Conservation (phyloP, 495 filamentous ascomycete genomes). For the Penicillium crystallinum region DNA sequence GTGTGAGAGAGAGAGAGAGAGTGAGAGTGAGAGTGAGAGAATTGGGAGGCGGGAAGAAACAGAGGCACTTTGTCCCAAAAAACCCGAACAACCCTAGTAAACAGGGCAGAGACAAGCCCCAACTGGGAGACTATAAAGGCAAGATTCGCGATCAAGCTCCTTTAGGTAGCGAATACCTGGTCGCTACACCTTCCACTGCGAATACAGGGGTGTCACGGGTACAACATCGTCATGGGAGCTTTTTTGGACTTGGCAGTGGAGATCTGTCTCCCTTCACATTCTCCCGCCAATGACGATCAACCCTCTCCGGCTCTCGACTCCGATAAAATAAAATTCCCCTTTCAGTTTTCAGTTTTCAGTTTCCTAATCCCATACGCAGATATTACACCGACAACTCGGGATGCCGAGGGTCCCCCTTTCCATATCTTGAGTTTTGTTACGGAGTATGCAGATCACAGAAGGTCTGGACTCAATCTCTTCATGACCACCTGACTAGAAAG, state of each 20-base stretch:
- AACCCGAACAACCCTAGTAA: too few relatives aligned
- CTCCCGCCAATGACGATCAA: constrained; percentile 33
- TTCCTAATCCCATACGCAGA: too few relatives aligned
- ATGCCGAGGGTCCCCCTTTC: background rate
- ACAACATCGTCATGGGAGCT: constrained; percentile 13
- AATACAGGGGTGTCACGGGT: constrained; percentile 6
- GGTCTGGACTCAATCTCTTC: constrained; percentile 21
- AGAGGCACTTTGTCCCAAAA: background rate
- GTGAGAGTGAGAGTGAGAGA: background rate
- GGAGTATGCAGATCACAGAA: background rate
- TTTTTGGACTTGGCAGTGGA: constrained; percentile 13
- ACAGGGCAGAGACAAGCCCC: too few relatives aligned
- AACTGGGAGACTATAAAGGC: too few relatives aligned
- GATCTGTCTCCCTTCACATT: constrained; percentile 14
- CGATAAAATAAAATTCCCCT: too few relatives aligned
- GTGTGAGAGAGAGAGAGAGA: constrained; percentile 20
- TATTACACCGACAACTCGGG: background rate
- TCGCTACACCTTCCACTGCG: constrained; percentile 19
- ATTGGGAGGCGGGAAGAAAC: background rate
- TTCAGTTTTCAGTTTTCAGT: too few relatives aligned
- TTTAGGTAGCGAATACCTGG: constrained; percentile 1
- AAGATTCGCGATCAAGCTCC: constrained; percentile 12
- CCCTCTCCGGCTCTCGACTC: constrained; percentile 3
- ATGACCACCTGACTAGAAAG: constrained; percentile 21
- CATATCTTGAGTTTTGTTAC: too few relatives aligned